Evolutionary conservation across 2,329 filamentous ascomycete genomes (phyloP).

Genomic region (Fusarium penzigii): DNA sequence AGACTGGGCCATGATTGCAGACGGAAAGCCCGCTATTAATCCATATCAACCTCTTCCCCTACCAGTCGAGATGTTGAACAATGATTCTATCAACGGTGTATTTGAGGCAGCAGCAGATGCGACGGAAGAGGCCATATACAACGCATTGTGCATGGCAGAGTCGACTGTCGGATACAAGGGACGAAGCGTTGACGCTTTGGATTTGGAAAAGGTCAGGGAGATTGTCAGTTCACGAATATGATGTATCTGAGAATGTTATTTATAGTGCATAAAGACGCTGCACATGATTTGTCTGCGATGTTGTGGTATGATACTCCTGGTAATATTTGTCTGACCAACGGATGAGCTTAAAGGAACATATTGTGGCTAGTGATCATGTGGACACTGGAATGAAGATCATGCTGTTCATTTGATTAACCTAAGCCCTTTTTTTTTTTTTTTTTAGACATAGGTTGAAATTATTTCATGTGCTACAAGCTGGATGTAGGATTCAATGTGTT

Average conservation of each 20-base stretch:
- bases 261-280: background rate
- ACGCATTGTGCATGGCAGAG: constrained; percentile 62
- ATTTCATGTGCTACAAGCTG: too few species aligned
- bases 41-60: constrained; percentile 36
- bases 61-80: constrained; percentile 43
- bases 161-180: constrained; percentile 56
- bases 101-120: constrained; percentile 64
- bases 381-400: too few species aligned
- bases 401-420: too few species aligned
- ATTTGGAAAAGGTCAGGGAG: constrained; percentile 46
- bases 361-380: too few species aligned
- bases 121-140: constrained; percentile 67
- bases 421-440: too few species aligned
- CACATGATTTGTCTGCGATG: background rate
- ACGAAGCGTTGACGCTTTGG: constrained; percentile 49
- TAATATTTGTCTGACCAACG: too few species aligned
- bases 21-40: constrained; percentile 39
- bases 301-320: too few species aligned
- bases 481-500: too few species aligned
- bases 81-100: constrained; percentile 60
- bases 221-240: constrained; percentile 36
- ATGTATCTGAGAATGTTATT: background rate
- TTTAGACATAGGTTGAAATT: too few species aligned
- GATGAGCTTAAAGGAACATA: background rate
- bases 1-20: constrained; percentile 30